phyloP scores from a whole-genome alignment of 257 asterid genomes.

The Solanum clarkiae region DNA sequence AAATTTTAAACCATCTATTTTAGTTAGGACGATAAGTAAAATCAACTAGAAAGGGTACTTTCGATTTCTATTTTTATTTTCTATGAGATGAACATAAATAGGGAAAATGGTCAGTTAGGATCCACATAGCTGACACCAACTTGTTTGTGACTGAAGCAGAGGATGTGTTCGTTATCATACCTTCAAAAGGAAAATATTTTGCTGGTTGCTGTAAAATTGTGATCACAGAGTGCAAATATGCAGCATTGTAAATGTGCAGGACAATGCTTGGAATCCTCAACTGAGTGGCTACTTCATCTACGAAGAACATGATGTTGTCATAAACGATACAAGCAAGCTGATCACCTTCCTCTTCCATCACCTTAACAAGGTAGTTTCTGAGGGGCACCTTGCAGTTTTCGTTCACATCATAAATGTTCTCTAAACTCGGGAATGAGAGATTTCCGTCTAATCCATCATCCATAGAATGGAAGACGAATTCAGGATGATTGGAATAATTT shows the following conservation, averaged over 20 bases:
- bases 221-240: conserved; percentile 12
- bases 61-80: too few relatives aligned
- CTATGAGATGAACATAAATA: too few relatives aligned
- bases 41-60: too few relatives aligned
- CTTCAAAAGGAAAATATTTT: conserved; percentile 21
- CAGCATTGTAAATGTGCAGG: conserved; percentile 21
- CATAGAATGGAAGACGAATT: conserved; percentile 17
- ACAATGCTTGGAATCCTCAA: conserved; percentile 32
- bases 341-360: conserved; percentile 7
- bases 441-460: background rate
- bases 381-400: conserved; percentile 21
- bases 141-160: too few relatives aligned
- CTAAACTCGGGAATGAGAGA: background rate
- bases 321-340: conserved; percentile 24
- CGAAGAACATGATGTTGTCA: conserved; percentile 32
- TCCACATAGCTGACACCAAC: too few relatives aligned
- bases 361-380: conserved; percentile 6
- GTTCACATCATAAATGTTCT: conserved; percentile 1
- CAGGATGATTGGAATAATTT: conserved; percentile 24
- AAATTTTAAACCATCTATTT: too few relatives aligned
- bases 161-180: background rate
- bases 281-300: conserved; percentile 11
- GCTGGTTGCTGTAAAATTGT: conserved; percentile 11
- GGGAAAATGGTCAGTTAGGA: too few relatives aligned
- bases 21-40: too few relatives aligned